Base-by-base conservation (phyloP, 1,284 basidiomycete genomes). In the Tetrapyrgos nigripes region DNA sequence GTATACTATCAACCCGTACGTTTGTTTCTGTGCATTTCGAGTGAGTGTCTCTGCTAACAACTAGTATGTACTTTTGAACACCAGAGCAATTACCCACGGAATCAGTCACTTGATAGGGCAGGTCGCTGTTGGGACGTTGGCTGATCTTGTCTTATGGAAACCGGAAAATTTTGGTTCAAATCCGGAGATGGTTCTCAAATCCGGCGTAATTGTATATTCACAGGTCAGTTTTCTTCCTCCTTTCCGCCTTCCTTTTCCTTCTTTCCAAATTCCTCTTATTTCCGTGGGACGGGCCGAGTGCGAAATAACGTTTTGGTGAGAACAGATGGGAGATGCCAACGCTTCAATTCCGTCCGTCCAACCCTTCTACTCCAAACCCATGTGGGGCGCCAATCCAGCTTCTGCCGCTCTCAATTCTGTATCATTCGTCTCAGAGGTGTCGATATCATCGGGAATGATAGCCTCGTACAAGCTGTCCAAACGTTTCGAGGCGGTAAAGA, bases 1-100 rank as follows among this genome's bases (percentile, higher is more conserved):
- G 73, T 98, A 98, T 74, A 99, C 97, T 10, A 88, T 99, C 73
- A 99, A 99, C 72, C 96, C 97, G 94, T 96, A 64, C 70, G 94
- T 84, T n/a, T n/a, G n/a, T n/a, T n/a, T n/a, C n/a, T n/a, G n/a
- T n/a, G n/a, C n/a, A n/a, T n/a, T n/a, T n/a, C n/a, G n/a, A n/a
- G n/a, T n/a, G n/a, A n/a, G n/a, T n/a, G n/a, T n/a, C n/a, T n/a
- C n/a, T n/a, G n/a, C n/a, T n/a, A n/a, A n/a, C n/a, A n/a, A n/a
- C n/a, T n/a, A n/a, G n/a, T n/a, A n/a, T n/a, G n/a, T n/a, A n/a
- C n/a, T n/a, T n/a, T n/a, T n/a, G n/a, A 40, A 40, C 29, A 35
- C 23, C 64, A 96, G 94, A 0, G 97, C 97, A 0, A 93, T 99
- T 63, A 90, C 94, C 0, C 96, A 98, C 66, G 97, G 97, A 14